These are phyloP conservation scores for Aspergillus steynii DNA, from an alignment of 495 filamentous ascomycete species.

Conservation along the genomic window DNA sequence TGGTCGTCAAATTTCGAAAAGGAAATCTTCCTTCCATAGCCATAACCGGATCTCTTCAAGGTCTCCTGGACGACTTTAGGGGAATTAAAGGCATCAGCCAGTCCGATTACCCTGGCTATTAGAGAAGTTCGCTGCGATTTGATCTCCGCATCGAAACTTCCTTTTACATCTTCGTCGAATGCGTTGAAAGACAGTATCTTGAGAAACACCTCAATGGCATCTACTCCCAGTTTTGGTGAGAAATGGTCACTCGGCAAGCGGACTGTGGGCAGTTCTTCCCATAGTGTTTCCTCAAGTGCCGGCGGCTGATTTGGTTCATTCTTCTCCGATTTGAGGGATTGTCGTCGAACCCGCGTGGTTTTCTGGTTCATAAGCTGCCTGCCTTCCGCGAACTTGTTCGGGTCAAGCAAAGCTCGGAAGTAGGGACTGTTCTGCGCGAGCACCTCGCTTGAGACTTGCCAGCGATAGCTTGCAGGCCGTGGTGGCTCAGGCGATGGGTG, in stretches of 20 bases:
- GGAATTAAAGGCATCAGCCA: constrained; percentile 43
- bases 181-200: constrained; percentile 33
- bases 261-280: constrained; percentile 27
- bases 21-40: constrained; percentile 31
- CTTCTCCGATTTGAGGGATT: not conserved
- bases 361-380: constrained; percentile 34
- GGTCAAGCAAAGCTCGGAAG: constrained; percentile 47
- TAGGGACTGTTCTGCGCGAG: constrained; percentile 42
- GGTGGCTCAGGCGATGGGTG: constrained; percentile 5
- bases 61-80: constrained; percentile 21
- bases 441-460: constrained; percentile 37
- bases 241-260: constrained; percentile 25
- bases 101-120: constrained; percentile 34
- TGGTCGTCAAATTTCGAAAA: constrained; percentile 26
- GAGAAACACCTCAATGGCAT: constrained; percentile 41
- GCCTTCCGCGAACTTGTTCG: constrained; percentile 50
- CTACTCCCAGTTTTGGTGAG: constrained; percentile 30
- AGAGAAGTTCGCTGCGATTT: constrained; percentile 29
- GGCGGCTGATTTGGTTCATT: not conserved
- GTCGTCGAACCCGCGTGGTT: not conserved
- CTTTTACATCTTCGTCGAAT: constrained; percentile 21
- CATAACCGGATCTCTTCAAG: constrained; percentile 26
- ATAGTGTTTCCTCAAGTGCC: not conserved
- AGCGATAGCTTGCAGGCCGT: constrained; percentile 19
- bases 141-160: constrained; percentile 26